Evolutionary conservation across 1,139 yeast genomes (phyloP), one percentile per base, ranked within the genome.

Genomic region (Scheffersomyces lignicola): DNA sequence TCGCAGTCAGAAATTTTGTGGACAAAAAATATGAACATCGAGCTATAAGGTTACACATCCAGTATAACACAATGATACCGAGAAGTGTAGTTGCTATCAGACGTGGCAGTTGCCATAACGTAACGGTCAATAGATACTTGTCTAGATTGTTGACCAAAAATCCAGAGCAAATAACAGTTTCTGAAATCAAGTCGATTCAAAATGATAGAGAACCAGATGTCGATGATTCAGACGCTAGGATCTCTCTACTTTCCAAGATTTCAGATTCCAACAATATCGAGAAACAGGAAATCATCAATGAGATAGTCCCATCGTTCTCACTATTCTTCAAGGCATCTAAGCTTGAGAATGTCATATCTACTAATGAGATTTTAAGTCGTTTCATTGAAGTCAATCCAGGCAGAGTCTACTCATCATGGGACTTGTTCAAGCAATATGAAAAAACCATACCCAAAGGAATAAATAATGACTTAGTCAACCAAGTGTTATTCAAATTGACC

Each of bases 381-480:
- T 49, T 67, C 14, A 56, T 70, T 11, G 42, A 46, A 9, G 44
- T 52, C 20, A 70, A 70, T 39, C 74, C 75, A 0, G 75, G 73
- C 13, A 47, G 76, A 38, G 75, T 65, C 1, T 58, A 54, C 38
- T 43, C 51, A 18, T 52, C 69, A 21, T 53, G 60, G 54, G 73
- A 69, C 13, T 47, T 70, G 26, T 56, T 54, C 33, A 43, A 52
- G 18, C 55, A 55, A 31, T 65, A 65, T 33, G 45, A 43, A 24
- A 16, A 22, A 3, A 35, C 30, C 5, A 18, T 36, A 21, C 37
- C 32, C 16, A 10, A 18, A n/a, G 37, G 41, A 5, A 33, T 41
- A 10, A 38, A 32, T 29, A 26, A 28, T 2, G 38, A 29, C 6
- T 40, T 62, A 21, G 41, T 54, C 3, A 36, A 43, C 1, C 40